Percentiles rank a stretch among this genome's conserved stretches.
These are phyloP conservation scores for Westerdykella aurantiaca DNA, from an alignment of 2,329 filamentous ascomycete genomes.

Conservation along the genomic window DNA sequence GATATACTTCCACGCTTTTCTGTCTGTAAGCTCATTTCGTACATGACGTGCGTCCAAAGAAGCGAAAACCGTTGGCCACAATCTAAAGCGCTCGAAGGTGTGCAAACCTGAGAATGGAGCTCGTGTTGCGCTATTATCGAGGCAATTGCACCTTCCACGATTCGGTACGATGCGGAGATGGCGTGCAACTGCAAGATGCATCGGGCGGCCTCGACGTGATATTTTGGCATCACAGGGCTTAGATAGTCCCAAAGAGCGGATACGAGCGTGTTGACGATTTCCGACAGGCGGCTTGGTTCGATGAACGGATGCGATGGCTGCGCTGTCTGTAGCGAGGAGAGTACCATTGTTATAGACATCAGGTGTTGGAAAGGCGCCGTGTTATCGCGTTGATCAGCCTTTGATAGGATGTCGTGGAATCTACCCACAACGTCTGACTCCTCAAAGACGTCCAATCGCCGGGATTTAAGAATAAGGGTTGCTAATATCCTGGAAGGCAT, in stretches of 20 bases:
- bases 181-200: slow-evolving; percentile 82
- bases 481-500: slow-evolving; percentile 31
- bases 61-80: slow-evolving; percentile 65
- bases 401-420: slow-evolving; percentile 19
- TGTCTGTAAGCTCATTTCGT: slow-evolving; percentile 32
- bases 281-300: slow-evolving; percentile 47
- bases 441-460: slow-evolving; percentile 20
- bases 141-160: slow-evolving; percentile 73
- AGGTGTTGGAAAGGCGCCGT: slow-evolving; percentile 24
- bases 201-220: slow-evolving; percentile 87
- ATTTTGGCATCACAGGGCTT: slow-evolving; percentile 78
- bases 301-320: slow-evolving; percentile 23
- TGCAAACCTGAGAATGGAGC: background rate
- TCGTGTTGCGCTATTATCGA: slow-evolving; percentile 52
- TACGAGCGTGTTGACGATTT: slow-evolving; percentile 63
- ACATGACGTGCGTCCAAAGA: slow-evolving; percentile 71
- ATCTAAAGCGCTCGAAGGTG: slow-evolving; percentile 39
- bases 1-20: slow-evolving; percentile 28
- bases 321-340: slow-evolving; percentile 30
- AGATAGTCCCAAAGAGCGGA: slow-evolving; percentile 72
- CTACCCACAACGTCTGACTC: slow-evolving; percentile 20
- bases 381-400: background rate
- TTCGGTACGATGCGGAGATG: slow-evolving; percentile 60
- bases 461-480: slow-evolving; percentile 28
- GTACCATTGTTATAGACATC: slow-evolving; percentile 27